Conservation (phyloP, 2,329 filamentous ascomycete genomes). For the Curvularia eragrostidis region DNA sequence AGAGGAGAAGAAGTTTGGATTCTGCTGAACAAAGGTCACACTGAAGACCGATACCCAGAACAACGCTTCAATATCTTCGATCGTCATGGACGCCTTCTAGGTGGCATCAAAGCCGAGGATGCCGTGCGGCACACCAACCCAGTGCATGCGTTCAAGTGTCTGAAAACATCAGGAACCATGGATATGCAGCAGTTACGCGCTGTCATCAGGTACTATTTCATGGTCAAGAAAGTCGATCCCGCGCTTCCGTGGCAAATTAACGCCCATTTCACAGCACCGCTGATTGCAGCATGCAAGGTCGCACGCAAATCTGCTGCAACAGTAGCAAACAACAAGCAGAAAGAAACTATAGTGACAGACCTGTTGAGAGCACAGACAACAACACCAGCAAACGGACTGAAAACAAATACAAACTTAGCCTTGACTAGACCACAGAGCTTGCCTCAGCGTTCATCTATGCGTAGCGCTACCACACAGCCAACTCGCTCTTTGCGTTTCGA, state of each 20-base stretch:
- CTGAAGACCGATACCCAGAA: not conserved
- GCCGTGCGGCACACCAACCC: not conserved
- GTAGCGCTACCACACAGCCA: not conserved
- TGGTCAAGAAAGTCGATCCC: not conserved
- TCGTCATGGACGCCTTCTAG: not conserved
- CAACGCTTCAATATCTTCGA: not conserved
- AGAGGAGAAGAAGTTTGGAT: not conserved
- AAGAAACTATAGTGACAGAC: not conserved
- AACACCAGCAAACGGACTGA: not conserved
- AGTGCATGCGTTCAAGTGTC: not conserved
- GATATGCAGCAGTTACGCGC: not conserved
- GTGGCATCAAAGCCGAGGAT: not conserved
- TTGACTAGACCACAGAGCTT: not conserved
- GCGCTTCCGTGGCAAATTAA: not conserved
- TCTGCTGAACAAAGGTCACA: not conserved
- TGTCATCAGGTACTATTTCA: slow-evolving; percentile 1
- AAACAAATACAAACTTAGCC: too few relatives aligned
- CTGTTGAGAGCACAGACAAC: not conserved
- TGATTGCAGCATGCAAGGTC: not conserved
- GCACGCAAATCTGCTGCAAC: not conserved
- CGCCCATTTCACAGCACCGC: not conserved
- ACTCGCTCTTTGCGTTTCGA: not conserved
- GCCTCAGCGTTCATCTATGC: not conserved
- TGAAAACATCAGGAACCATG: not conserved
- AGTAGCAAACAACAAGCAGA: not conserved